A percentile compares a stretch with the other conserved stretches of the same genome.
phyloP scores from a whole-genome alignment of 495 filamentous ascomycete genomes.

The Xylaria bambusicola region DNA sequence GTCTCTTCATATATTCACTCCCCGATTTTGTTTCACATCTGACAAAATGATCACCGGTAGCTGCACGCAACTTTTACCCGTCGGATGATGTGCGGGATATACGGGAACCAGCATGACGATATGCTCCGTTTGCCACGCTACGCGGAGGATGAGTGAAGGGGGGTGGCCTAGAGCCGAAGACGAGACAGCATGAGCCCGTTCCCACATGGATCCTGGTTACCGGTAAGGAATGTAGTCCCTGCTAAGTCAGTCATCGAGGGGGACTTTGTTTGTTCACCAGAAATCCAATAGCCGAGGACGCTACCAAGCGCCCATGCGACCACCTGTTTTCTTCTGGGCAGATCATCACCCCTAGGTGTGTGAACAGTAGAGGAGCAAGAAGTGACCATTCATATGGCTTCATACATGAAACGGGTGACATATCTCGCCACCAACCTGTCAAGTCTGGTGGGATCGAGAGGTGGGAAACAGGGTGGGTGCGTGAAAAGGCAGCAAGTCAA shows the following conservation, averaged over 20 bases:
- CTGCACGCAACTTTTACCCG: background rate
- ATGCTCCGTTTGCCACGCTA: no score
- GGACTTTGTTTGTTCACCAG: no score
- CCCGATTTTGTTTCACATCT: background rate
- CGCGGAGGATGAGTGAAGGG: no score
- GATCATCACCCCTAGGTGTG: background rate
- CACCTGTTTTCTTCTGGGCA: background rate
- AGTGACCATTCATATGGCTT: background rate
- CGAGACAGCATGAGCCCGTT: background rate
- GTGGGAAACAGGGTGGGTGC: background rate
- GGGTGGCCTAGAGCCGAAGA: background rate
- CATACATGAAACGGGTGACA: slow-evolving; percentile 7
- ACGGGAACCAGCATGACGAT: no score
- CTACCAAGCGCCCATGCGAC: background rate
- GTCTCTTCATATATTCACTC: no score
- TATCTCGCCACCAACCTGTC: background rate
- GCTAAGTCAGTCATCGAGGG: no score
- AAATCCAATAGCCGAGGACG: slow-evolving; percentile 3
- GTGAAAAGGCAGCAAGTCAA: background rate
- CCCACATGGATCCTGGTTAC: background rate
- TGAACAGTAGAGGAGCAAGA: background rate
- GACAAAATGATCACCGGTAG: background rate
- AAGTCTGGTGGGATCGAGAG: slow-evolving; percentile 3
- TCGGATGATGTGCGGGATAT: no score
- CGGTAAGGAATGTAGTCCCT: no score